These are phyloP conservation scores for Catharanthus roseus DNA, from an alignment of 257 asterid species.

Conservation along the genomic window DNA sequence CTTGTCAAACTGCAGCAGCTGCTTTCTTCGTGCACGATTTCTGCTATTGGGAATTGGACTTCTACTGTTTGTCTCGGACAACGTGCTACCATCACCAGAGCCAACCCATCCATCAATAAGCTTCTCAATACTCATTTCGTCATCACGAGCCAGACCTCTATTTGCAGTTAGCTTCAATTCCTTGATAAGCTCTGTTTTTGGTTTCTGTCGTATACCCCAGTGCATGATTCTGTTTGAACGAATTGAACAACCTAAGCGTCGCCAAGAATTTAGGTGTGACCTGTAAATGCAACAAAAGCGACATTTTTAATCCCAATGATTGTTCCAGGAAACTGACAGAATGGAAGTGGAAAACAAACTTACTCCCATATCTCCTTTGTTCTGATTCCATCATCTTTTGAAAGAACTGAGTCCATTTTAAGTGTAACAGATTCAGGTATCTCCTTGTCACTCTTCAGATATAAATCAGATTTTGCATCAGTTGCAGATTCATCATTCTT, in stretches of 20 bases:
- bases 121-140: slow-evolving; percentile 42
- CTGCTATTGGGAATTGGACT: slow-evolving; percentile 23
- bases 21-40: slow-evolving; percentile 32
- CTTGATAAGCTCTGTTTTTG: slow-evolving; percentile 68
- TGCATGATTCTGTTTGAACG: slow-evolving; percentile 40
- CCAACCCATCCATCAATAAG: slow-evolving; percentile 53
- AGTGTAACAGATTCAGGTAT: slow-evolving; percentile 42
- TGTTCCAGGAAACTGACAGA: slow-evolving; percentile 4
- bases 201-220: slow-evolving; percentile 79
- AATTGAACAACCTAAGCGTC: slow-evolving; percentile 26
- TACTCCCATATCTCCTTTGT: slow-evolving; percentile 65
- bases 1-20: slow-evolving; percentile 88
- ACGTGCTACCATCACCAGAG: slow-evolving; percentile 25
- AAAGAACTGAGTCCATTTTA: slow-evolving; percentile 61
- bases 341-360: slow-evolving; percentile 18
- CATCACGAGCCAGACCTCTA: slow-evolving; percentile 46
- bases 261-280: slow-evolving; percentile 66
- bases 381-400: slow-evolving; percentile 30
- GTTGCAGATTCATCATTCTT: slow-evolving; percentile 31
- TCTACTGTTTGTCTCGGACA: slow-evolving; percentile 24
- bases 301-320: background rate
- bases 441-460: slow-evolving; percentile 31
- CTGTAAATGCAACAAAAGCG: slow-evolving; percentile 33
- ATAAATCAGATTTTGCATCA: slow-evolving; percentile 25
- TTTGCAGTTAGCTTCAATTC: slow-evolving; percentile 72